Conservation (phyloP, 225 moss, liverwort and hornwort species). For the Straminergon stramineum region DNA sequence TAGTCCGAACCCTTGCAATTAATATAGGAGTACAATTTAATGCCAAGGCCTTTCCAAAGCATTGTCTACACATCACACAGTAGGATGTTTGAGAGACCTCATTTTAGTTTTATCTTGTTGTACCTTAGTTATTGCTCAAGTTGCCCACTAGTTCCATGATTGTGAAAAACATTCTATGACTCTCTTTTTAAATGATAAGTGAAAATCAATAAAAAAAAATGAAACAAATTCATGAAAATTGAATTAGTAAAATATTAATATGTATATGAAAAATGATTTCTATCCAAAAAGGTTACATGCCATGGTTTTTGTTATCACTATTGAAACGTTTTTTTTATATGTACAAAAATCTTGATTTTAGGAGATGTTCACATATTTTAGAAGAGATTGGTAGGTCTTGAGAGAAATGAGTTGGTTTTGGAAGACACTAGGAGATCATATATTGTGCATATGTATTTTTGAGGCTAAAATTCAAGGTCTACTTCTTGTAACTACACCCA, state of each 20-base stretch:
- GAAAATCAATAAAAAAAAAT: neutral
- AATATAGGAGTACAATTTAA: neutral
- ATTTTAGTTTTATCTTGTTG: neutral
- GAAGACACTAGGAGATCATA: no score
- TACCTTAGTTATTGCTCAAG: neutral
- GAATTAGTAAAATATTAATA: no score
- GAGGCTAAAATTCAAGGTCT: no score
- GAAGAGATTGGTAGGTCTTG: no score
- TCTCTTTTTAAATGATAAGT: neutral
- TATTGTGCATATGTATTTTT: no score
- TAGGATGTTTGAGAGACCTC: neutral
- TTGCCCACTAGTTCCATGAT: neutral
- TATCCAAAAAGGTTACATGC: no score
- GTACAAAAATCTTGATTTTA: no score
- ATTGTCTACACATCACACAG: neutral
- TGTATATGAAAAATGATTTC: no score
- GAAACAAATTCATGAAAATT: neutral
- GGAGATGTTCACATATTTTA: no score
- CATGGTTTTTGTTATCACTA: neutral
- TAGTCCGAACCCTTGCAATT: neutral
- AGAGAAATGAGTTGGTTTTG: no score
- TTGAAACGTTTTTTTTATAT: neutral
- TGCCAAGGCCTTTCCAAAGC: neutral
- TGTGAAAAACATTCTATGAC: neutral
- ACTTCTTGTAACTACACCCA: no score